Conservation (phyloP, 139 green algal genomes). For the Monoraphidium neglectum region DNA sequence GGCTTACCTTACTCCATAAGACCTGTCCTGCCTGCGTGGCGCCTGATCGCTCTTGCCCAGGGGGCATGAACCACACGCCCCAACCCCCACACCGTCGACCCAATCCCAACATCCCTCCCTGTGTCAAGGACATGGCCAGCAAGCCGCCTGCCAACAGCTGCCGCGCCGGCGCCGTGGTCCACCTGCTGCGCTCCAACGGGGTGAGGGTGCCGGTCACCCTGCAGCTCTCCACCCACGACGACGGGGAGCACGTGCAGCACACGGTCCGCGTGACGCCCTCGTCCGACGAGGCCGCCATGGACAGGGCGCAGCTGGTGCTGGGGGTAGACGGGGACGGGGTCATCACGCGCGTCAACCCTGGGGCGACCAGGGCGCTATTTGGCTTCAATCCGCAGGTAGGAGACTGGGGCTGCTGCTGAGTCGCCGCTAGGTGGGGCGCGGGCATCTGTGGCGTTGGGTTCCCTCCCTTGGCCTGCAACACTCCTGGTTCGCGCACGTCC, state of each 20-base stretch:
- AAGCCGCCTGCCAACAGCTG: conserved; percentile 22
- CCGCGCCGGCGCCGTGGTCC: conserved; percentile 38
- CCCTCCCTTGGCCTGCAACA: no score
- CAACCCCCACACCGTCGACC: no score
- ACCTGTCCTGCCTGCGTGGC: no score
- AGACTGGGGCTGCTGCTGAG: no score
- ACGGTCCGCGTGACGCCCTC: conserved; percentile 21
- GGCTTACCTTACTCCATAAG: no score
- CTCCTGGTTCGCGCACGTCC: no score
- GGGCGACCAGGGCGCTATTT: conserved; percentile 8
- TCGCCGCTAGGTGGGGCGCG: no score
- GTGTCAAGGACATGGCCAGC: conserved; percentile 1
- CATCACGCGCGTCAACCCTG: conserved; percentile 8
- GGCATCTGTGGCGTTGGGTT: no score
- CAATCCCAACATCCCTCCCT: no score
- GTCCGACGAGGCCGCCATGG: neutral
- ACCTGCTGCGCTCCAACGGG: conserved; percentile 29
- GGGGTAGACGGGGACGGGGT: conserved; percentile 1
- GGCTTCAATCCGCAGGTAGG: no score
- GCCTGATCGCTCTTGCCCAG: no score
- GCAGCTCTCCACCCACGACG: conserved; percentile 24
- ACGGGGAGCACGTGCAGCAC: conserved; percentile 25
- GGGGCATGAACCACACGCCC: no score
- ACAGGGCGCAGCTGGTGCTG: conserved; percentile 10
- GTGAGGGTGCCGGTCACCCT: conserved; percentile 35